phyloP scores from a whole-genome alignment of 768 basidiomycete genomes.

The Phanerodontia chrysosporium region DNA sequence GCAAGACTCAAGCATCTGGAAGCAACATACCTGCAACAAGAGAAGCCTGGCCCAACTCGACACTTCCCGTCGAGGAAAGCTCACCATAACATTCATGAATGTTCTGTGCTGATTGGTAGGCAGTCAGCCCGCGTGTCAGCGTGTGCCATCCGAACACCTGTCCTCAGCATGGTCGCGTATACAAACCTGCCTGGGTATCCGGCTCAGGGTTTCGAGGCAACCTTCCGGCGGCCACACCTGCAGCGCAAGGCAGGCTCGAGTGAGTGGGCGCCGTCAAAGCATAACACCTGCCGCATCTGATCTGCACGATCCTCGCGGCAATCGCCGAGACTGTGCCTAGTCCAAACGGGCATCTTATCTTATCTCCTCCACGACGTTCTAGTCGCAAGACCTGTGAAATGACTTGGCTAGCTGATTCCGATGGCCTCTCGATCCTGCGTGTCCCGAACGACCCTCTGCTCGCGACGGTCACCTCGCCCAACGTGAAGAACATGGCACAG shows the following conservation, averaged over 20 bases:
- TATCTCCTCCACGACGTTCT: not conserved
- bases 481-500: not conserved
- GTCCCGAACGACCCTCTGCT: too few relatives aligned
- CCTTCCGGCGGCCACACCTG: not conserved
- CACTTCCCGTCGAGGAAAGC: too few relatives aligned
- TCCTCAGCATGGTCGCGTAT: not conserved
- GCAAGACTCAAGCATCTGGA: too few relatives aligned
- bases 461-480: not conserved
- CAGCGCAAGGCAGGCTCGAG: not conserved
- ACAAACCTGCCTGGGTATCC: not conserved
- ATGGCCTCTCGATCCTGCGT: too few relatives aligned
- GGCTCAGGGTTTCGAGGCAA: not conserved
- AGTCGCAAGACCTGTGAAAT: not conserved
- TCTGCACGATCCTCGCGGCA: not conserved
- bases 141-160: not conserved
- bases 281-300: not conserved
- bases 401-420: not conserved
- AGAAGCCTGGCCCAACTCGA: too few relatives aligned
- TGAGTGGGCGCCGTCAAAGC: not conserved
- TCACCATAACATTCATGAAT: too few relatives aligned
- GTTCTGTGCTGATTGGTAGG: too few relatives aligned
- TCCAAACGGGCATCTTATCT: not conserved
- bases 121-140: too few relatives aligned
- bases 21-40: too few relatives aligned
- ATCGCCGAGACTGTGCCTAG: not conserved